Percentiles rank a stretch among this genome's conserved stretches.
Evolutionary conservation across 2,329 filamentous ascomycete species (phyloP).

Genomic region (Dothiorella sarmentorum): DNA sequence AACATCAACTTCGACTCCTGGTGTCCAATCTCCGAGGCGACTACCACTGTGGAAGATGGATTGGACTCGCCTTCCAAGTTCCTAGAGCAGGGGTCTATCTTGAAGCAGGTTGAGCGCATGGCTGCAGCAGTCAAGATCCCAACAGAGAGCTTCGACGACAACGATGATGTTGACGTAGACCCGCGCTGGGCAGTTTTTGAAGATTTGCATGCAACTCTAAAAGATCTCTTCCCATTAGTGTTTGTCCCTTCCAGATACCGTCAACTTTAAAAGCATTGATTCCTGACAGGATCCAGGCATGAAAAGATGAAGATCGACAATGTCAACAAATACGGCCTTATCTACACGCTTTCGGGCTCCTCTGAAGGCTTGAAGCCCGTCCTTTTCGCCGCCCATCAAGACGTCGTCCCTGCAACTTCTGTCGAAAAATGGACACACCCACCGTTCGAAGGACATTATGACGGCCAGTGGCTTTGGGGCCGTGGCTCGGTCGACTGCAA

Average conservation of each 20-base stretch:
- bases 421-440: constrained; percentile 57
- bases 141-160: constrained; percentile 54
- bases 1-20: constrained; percentile 12
- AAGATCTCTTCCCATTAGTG: constrained; percentile 51
- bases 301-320: constrained; percentile 48
- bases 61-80: constrained; percentile 11
- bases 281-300: constrained; percentile 30
- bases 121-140: constrained; percentile 52
- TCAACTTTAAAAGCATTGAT: neutral
- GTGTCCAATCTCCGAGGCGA: constrained; percentile 6
- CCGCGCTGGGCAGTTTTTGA: constrained; percentile 58
- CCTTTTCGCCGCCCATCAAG: constrained; percentile 62
- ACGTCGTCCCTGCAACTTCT: constrained; percentile 56
- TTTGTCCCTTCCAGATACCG: neutral
- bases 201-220: constrained; percentile 51
- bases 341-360: constrained; percentile 57
- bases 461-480: constrained; percentile 59
- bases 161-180: constrained; percentile 54
- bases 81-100: neutral
- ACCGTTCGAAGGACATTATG: constrained; percentile 56
- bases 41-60: neutral
- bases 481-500: constrained; percentile 61
- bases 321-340: constrained; percentile 57
- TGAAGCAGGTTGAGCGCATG: constrained; percentile 32
- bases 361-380: constrained; percentile 52